Base-by-base conservation (phyloP, 2,329 filamentous ascomycete genomes). In the Cadophora luteo-olivacea region DNA sequence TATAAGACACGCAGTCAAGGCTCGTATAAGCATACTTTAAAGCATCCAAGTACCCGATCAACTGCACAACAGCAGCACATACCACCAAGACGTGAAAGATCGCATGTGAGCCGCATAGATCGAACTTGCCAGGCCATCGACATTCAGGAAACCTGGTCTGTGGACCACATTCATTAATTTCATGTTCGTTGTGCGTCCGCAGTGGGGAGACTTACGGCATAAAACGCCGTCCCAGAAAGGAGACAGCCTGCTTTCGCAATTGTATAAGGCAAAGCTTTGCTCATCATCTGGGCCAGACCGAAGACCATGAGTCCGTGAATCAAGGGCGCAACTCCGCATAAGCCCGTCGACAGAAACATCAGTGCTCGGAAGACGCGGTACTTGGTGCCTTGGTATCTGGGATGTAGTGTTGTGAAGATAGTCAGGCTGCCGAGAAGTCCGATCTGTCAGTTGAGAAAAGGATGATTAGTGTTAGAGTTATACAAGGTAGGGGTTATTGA, bases 401-500 rank as follows among this genome's bases (percentile, higher is more conserved):
- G 75, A 48, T 71, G 66, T 0, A 75, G 22, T 12, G 74, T 61
- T 9, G 82, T 77, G 57, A 79, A 69, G 9, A 78, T 78, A 19
- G 79, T 80, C 7, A 78, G 57, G 1, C 73, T 68, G 4, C 77
- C 76, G 29, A 83, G 75, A 8, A 70, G 73, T 11, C 75, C 72
- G 33, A 81, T 82, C 80, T 82, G 71, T 29, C 48, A 29, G n/a
- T n/a, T n/a, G n/a, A 66, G 25, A 12, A 25, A 52, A 25, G 22
- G 25, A 25, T 3, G 49, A n/a, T n/a, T n/a, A n/a, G n/a, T n/a
- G n/a, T n/a, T n/a, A n/a, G n/a, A n/a, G n/a, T n/a, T n/a, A n/a
- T n/a, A n/a, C n/a, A n/a, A n/a, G n/a, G n/a, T n/a, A n/a, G n/a
- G n/a, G n/a, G n/a, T n/a, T n/a, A n/a, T n/a, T n/a, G n/a, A n/a